A percentile compares a stretch with the other conserved stretches of the same genome.
phyloP scores from a whole-genome alignment of 2,329 filamentous ascomycete species.

The Colletotrichum costaricense region DNA sequence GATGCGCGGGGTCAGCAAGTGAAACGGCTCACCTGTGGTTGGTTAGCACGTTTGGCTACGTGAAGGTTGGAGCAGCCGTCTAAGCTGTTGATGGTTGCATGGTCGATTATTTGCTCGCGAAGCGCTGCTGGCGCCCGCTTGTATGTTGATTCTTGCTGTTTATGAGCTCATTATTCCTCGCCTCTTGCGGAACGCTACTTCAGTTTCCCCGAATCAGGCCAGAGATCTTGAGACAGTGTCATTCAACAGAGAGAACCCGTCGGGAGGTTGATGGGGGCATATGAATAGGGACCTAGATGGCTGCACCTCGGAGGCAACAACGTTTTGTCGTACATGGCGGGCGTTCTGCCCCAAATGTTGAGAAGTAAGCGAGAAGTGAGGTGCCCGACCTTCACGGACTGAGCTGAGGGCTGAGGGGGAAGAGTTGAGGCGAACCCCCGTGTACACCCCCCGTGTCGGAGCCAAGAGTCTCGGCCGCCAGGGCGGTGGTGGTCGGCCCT shows the following conservation, averaged over 20 bases:
- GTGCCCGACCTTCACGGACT: too few relatives aligned
- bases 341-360: conserved; percentile 11
- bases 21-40: conserved; percentile 22
- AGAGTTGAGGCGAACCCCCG: conserved; percentile 16
- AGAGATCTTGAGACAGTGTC: neutral
- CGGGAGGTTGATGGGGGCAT: neutral
- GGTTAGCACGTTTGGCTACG: neutral
- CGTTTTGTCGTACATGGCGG: conserved; percentile 11
- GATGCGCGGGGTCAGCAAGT: conserved; percentile 21
- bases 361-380: neutral
- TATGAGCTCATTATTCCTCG: conserved; percentile 4
- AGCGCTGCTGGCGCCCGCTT: conserved; percentile 30
- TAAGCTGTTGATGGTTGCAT: conserved; percentile 12
- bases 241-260: neutral
- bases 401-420: neutral
- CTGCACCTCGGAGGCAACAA: conserved; percentile 4
- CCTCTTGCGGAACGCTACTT: neutral
- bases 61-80: conserved; percentile 1
- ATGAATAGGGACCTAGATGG: neutral
- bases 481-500: conserved; percentile 22
- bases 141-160: conserved; percentile 26
- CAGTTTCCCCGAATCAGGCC: neutral
- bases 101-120: conserved; percentile 4
- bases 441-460: conserved; percentile 24
- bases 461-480: conserved; percentile 30